Evolutionary conservation across 768 basidiomycete species (phyloP).

Genomic region (Amanita molliuscula): DNA sequence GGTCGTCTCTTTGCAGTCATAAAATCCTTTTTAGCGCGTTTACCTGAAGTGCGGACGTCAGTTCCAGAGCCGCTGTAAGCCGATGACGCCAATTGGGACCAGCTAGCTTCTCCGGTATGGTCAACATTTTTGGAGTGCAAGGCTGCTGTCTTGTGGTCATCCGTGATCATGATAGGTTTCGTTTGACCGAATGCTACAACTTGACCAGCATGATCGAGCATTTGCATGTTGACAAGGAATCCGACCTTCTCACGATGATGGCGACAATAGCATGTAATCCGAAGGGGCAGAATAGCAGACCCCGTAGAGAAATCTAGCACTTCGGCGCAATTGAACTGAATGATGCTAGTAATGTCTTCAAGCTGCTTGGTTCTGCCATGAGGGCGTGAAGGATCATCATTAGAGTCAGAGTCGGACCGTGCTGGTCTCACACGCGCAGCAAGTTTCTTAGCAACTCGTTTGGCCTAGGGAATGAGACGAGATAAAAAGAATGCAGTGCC

Average conservation of each 20-base stretch:
- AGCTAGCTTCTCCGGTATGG: conserved; percentile 34
- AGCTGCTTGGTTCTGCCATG: conserved; percentile 35
- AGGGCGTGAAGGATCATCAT: conserved; percentile 36
- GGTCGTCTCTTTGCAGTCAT: conserved; percentile 42
- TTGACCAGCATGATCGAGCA: conserved; percentile 72
- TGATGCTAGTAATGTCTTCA: conserved; percentile 74
- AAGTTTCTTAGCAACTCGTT: conserved; percentile 82
- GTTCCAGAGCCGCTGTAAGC: conserved; percentile 17
- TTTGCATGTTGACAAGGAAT: conserved; percentile 81
- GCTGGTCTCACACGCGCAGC: conserved; percentile 75
- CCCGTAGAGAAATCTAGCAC: conserved; percentile 84
- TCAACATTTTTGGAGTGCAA: conserved; percentile 22
- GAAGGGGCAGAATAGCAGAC: conserved; percentile 80
- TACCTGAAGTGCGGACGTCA: conserved; percentile 32
- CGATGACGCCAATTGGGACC: conserved; percentile 29
- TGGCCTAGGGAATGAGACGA: conserved; percentile 42
- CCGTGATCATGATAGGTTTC: conserved; percentile 95
- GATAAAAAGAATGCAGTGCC: not conserved
- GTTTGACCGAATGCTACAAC: conserved; percentile 76
- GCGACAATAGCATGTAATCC: conserved; percentile 96
- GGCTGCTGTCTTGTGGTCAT: conserved; percentile 87
- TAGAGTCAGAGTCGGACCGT: conserved; percentile 65
- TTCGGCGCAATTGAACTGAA: conserved; percentile 93
- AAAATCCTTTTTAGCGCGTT: conserved; percentile 36
- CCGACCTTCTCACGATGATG: conserved; percentile 97